Conservation (phyloP, 306 rosid species). For the Sicyos baderoa region DNA sequence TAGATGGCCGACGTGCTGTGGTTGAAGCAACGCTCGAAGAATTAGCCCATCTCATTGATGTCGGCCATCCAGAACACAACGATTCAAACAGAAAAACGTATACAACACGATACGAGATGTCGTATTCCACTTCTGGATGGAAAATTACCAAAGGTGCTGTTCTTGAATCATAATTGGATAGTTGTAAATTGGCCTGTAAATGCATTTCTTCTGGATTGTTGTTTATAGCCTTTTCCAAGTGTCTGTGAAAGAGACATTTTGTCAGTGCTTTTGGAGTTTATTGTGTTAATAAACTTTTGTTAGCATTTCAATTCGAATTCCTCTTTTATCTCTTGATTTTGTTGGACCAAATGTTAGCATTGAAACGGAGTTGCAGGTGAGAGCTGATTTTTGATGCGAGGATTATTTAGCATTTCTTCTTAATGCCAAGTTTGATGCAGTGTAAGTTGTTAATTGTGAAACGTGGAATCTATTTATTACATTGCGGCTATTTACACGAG, state of each 20-base stretch:
- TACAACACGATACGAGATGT: slow-evolving; percentile 80
- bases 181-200: slow-evolving; percentile 25
- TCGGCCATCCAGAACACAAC: slow-evolving; percentile 56
- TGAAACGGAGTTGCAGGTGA: too few species aligned
- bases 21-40: slow-evolving; percentile 91
- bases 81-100: slow-evolving; percentile 63
- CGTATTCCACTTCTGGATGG: slow-evolving; percentile 65
- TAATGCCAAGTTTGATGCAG: too few species aligned
- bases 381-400: too few species aligned
- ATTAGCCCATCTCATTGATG: slow-evolving; percentile 53
- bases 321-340: too few species aligned
- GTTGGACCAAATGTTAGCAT: too few species aligned
- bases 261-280: not conserved
- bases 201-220: slow-evolving; percentile 7
- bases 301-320: not conserved
- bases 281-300: slow-evolving; percentile 4
- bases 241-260: not conserved
- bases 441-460: too few species aligned
- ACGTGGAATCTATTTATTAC: too few species aligned
- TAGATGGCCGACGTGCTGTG: slow-evolving; percentile 66
- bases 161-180: slow-evolving; percentile 48
- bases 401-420: too few species aligned
- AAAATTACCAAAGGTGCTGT: slow-evolving; percentile 87
- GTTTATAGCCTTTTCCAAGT: too few species aligned
- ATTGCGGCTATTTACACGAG: too few species aligned